Evolutionary conservation across 805 yeast genomes (phyloP).

Genomic region (Cephaloascus fragrans): DNA sequence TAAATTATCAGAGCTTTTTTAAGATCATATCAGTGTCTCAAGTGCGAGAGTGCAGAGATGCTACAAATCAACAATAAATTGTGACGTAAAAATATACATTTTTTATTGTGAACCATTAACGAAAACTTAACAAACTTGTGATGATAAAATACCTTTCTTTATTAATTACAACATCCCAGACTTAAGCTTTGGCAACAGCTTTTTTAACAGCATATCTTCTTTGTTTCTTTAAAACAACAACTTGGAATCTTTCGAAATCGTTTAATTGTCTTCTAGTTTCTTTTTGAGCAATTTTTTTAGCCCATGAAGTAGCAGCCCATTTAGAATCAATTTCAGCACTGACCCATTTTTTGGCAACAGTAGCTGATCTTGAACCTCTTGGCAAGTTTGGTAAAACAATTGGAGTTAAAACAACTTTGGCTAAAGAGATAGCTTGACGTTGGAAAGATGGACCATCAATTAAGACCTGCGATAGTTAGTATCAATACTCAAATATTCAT

Average conservation of each 20-base stretch:
- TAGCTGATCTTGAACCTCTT: constrained; percentile 88
- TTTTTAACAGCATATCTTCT: constrained; percentile 90
- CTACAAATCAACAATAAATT: not conserved
- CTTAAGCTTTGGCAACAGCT: constrained; percentile 93
- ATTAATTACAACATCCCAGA: constrained; percentile 8
- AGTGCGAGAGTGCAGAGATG: too few species aligned
- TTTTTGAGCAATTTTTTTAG: constrained; percentile 95
- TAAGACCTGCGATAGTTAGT: constrained; percentile 54
- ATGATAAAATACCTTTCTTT: constrained; percentile 1
- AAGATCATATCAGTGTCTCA: too few species aligned
- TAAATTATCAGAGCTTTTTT: too few species aligned
- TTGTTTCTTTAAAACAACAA: constrained; percentile 93
- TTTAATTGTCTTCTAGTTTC: constrained; percentile 86
- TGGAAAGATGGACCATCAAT: constrained; percentile 94
- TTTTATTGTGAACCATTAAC: not conserved
- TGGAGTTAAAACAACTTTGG: constrained; percentile 88
- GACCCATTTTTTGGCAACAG: constrained; percentile 87
- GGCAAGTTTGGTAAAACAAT: constrained; percentile 76
- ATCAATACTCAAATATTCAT: constrained; percentile 8
- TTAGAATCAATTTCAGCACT: constrained; percentile 80
- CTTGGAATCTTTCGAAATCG: constrained; percentile 99
- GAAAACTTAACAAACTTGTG: not conserved
- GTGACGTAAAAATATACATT: not conserved
- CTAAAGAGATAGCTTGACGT: constrained; percentile 87
- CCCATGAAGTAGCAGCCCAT: constrained; percentile 95